Evolutionary conservation across 23 red algal genomes (phyloP), one percentile per base, ranked within the genome.

Genomic region (Gracilaria domingensis): DNA sequence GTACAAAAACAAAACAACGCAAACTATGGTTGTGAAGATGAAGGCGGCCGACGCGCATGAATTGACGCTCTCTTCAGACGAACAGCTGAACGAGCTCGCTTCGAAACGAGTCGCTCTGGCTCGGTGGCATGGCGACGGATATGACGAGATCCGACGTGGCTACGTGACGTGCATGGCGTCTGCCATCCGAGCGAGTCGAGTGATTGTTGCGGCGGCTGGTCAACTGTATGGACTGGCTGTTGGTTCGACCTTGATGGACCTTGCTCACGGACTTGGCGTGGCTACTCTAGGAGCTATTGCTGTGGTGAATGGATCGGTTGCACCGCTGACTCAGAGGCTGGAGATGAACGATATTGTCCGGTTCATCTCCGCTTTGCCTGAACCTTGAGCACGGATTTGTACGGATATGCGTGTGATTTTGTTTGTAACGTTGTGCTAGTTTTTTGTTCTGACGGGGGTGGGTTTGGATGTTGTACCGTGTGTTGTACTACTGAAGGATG

Each of bases 291-390:
- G 89, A 0, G 89, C 64, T 12, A 74, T 92, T 17, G 89, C 89
- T 1, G 79, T 92, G 32, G 89, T 92, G 64, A 92, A 92, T 66
- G 89, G 80, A 14, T 66, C 58, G 5, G 89, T 92, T 34, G 89
- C 72, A 33, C 89, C 89, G 38, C 78, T 84, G 49, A 84, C 89
- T 8, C 80, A 92, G 67, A 50, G 89, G 35, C 79, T 92, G 79
- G 79, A 84, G 77, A 92, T 92, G 89, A 92, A 92, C 40, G 89
- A 92, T 47, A 92, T 84, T 77, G 89, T 92, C 20, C 69, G 89
- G 34, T 92, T 92, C 66, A 84, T 92, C 59, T 82, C 57, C 1
- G 81, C 72, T 12, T 17, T 77, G 42, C 72, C 72, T 2, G 72
- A 85, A 61, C 14, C 81, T 21, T 65, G 81, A 69, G 44, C 49